Base-by-base conservation (phyloP, 768 basidiomycete species). In the Pleurotus platypus region DNA sequence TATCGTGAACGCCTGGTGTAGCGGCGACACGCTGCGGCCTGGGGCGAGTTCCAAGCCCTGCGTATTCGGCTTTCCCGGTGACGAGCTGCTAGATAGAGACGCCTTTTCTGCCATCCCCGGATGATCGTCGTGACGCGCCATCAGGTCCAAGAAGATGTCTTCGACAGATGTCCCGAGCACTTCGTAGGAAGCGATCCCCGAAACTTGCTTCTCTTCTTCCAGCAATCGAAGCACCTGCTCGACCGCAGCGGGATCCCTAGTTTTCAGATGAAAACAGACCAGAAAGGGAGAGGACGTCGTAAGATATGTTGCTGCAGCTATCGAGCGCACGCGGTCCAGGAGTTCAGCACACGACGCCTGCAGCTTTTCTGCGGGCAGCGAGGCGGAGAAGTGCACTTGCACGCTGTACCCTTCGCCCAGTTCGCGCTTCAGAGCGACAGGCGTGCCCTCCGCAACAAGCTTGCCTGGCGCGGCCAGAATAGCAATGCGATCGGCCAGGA, bases 131-230 rank as follows among this genome's bases (percentile, higher is more conserved):
- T 78, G 71, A 13, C 77, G 72, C 47, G 69, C 69, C 87, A 91
- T 90, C 15, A 93, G 69, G 40, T 80, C 77, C 16, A 93, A 76
- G 72, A 93, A 92, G 46, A 93, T 87, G 57, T 91, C 88, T 67
- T 93, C 90, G 40, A 93, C 86, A 6, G 88, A 83, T 0, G 89
- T 86, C 8, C 87, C 85, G 18, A 87, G 69, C 20, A 90, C 76
- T 56, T 90, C 86, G 63, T 86, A 89, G 0, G 82, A 83, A 0
- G 64, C 63, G 38, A 89, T 72, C 7, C 66, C 58, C 43, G 75
- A 72, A 0, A 61, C 58, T 6, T 56, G 61, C 38, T 70, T 72
- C 37, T 83, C 75, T 0, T 66, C 58, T 26, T 89, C 83, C 1
- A 91, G 69, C 2, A 83, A 46, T 26, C 75, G 73, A 15, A 91